Evolutionary conservation across 371 early-diverging fungal species (phyloP), one percentile per base, ranked within the genome.

Genomic region (Circinella umbellata): DNA sequence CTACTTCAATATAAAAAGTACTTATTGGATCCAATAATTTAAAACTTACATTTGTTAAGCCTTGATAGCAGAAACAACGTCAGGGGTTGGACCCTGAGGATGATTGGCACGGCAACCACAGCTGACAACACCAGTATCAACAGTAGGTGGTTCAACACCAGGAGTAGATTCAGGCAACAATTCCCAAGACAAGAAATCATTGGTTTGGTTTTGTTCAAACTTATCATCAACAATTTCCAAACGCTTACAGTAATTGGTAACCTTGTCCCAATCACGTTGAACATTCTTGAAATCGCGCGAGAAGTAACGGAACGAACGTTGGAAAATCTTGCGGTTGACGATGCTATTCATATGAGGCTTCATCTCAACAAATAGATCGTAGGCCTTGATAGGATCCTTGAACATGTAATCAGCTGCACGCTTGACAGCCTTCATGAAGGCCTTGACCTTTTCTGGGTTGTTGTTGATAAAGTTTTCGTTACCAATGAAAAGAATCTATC

Each of bases 211-310:
- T 71, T 88, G 89, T 9, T 76, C 79, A 71, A 90, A 90, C 6
- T 10, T 37, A 54, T 78, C 78, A 37, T 85, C 82, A 34, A 89
- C 85, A 61, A 89, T 85, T 11, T 72, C 84, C 38, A 90, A 79
- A 62, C 85, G 85, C 78, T 88, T 88, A 80, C 82, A 81, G 74
- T 88, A 89, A 63, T 80, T 83, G 70, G 89, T 88, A 39, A 90
- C 90, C 81, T 90, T 90, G 76, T 82, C 82, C 90, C 90, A 89
- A 74, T 89, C 89, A 27, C 90, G 85, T 64, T 85, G 82, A 3
- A 90, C 89, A 71, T 90, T 90, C 83, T 85, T 80, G 60, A 87
- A 63, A 62, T 84, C 84, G 51, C 75, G 77, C 47, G 89, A 87
- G 74, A 90, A 85, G 84, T 88, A 90, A 35, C 84, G 83, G 80